A percentile compares a stretch with the other conserved stretches of the same genome.
These are phyloP conservation scores for Circinella umbellata DNA, from an alignment of 371 early-diverging fungal genomes.

Conservation along the genomic window DNA sequence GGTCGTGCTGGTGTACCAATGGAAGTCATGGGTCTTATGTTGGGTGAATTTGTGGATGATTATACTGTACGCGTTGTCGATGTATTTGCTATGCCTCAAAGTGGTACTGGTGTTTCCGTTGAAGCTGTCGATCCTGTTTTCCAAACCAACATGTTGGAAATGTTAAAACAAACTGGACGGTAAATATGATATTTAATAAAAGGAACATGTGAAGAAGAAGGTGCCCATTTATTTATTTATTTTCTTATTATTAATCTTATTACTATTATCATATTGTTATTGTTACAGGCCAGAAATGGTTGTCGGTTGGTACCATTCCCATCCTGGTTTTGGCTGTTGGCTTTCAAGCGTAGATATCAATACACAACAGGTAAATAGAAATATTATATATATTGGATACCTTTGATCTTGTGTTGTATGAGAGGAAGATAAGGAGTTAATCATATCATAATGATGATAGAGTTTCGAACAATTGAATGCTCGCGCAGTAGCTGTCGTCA, in stretches of 20 bases:
- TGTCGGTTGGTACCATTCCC: constrained; percentile 99
- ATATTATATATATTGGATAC: background rate
- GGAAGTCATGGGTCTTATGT: constrained; percentile 99
- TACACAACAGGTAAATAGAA: constrained; percentile 87
- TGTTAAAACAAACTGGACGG: constrained; percentile 99
- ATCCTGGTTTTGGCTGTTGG: constrained; percentile 99
- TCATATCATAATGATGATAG: constrained; percentile 33
- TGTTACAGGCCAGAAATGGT: constrained; percentile 94
- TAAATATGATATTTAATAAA: constrained; percentile 25
- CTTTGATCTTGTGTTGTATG: background rate
- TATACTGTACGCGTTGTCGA: constrained; percentile 99
- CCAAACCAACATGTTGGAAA: constrained; percentile 99
- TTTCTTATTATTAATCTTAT: no score
- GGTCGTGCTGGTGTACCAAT: constrained; percentile 99
- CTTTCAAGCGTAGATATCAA: constrained; percentile 99
- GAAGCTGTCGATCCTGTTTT: constrained; percentile 99
- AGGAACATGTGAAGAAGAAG: no score
- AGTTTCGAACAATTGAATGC: constrained; percentile 97
- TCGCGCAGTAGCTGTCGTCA: constrained; percentile 99
- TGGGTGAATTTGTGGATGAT: constrained; percentile 99
- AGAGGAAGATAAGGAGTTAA: background rate
- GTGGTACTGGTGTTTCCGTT: constrained; percentile 99
- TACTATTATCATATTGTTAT: no score
- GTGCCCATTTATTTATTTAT: no score
- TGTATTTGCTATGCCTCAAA: constrained; percentile 99